Evolutionary conservation across 2,329 filamentous ascomycete species (phyloP), one percentile per base, ranked within the genome.

Genomic region (Aspergillus glaucus): DNA sequence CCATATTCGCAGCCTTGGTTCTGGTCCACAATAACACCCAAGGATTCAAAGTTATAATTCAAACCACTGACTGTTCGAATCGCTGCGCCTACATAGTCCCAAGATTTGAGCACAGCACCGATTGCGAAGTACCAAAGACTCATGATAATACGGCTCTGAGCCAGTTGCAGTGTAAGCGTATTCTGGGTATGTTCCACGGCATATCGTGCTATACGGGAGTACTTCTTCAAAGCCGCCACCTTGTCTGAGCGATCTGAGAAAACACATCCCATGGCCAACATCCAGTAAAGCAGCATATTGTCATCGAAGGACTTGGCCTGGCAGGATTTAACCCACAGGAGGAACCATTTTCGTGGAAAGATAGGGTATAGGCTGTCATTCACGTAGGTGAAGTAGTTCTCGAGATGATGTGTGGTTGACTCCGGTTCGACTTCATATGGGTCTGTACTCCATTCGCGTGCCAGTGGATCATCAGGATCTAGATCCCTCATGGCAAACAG

Each of bases 131-230:
- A 80, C 66, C 85, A 87, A 6, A 87, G 67, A 17, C 80, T 78
- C 36, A 89, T 74, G 14, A 88, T 72, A n/a, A 88, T 69, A 47
- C 82, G 78, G 43, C 78, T 79, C 62, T 88, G 86, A 10, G 84
- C 80, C 41, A 88, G 69, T 55, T 87, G 82, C 44, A 89, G 65
- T 48, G 72, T 79, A 50, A 81, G 76, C 6, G 62, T 70, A 17
- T 79, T 75, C 50, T 76, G 72, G 28, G 72, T 72, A 46, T 72
- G 71, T 39, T 78, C 72, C 40, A 77, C 72, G 2, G 81, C 82
- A 58, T 80, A 80, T 43, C 78, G 73, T 3, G 82, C 81, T 44
- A 85, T 78, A 34, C 72, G 67, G 8, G 74, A 72, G 57, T 78
- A 82, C 17, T 70, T 64, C 50, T 70, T 71, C 15, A 78, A 72